Percentiles rank a stretch among this genome's conserved stretches.
These are phyloP conservation scores for Arthrobotrys entomopaga DNA, from an alignment of 2,329 filamentous ascomycete genomes.

Conservation along the genomic window DNA sequence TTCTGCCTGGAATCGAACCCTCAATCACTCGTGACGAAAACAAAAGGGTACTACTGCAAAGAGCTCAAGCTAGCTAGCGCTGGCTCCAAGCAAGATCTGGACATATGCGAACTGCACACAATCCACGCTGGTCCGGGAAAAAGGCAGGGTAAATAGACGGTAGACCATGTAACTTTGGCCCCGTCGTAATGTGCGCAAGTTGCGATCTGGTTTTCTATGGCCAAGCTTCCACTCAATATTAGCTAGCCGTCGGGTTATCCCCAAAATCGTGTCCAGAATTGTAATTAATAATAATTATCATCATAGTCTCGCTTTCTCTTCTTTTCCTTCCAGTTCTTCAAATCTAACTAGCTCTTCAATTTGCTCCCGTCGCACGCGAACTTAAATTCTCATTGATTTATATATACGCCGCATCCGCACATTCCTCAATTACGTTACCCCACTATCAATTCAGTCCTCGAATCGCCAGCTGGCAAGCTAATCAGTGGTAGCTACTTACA, in stretches of 20 bases:
- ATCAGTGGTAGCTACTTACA: too few species aligned
- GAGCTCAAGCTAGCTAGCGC: slow-evolving; percentile 20
- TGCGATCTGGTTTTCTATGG: slow-evolving; percentile 11
- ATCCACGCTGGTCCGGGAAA: slow-evolving; percentile 28
- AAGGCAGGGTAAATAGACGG: slow-evolving; percentile 43
- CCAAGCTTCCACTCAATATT: slow-evolving; percentile 3
- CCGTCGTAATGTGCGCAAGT: slow-evolving; percentile 28
- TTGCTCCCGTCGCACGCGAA: slow-evolving; percentile 33
- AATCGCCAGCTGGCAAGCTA: neutral
- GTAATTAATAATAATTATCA: neutral
- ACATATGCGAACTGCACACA: slow-evolving; percentile 1
- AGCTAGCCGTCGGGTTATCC: slow-evolving; percentile 14
- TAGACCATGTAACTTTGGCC: slow-evolving; percentile 46
- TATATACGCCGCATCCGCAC: slow-evolving; percentile 9
- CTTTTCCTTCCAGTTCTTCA: slow-evolving; percentile 10
- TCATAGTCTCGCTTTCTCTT: neutral
- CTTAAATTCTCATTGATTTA: slow-evolving; percentile 3
- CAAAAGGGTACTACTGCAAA: slow-evolving; percentile 30
- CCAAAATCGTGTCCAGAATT: neutral
- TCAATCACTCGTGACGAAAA: neutral
- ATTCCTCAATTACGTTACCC: slow-evolving; percentile 29
- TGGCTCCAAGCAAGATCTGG: too few species aligned
- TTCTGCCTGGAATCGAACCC: slow-evolving; percentile 41
- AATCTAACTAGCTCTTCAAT: slow-evolving; percentile 1
- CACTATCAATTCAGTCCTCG: slow-evolving; percentile 17